Percentiles rank a stretch among this genome's conserved stretches.
These are phyloP conservation scores for Lichina pygmaea DNA, from an alignment of 495 filamentous ascomycete species.

Conservation along the genomic window DNA sequence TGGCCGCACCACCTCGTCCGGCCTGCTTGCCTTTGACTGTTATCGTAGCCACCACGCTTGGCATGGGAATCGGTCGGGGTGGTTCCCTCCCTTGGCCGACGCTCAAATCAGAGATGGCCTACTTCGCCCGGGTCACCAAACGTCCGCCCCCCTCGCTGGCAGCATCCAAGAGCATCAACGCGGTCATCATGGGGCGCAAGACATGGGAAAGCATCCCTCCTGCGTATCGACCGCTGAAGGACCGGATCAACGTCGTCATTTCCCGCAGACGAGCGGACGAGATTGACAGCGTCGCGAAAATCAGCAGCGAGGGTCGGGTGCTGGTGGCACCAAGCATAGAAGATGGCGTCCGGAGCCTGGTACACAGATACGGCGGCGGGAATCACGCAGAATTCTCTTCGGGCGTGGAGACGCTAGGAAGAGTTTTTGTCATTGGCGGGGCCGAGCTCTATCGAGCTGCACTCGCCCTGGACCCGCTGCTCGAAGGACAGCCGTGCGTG, in stretches of 20 bases:
- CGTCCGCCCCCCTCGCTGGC: slow-evolving; percentile 15
- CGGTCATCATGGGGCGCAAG: slow-evolving; percentile 90
- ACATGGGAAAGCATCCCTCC: slow-evolving; percentile 74
- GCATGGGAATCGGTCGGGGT: slow-evolving; percentile 63
- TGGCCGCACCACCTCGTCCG: background rate
- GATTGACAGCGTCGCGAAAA: slow-evolving; percentile 8
- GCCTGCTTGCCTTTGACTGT: slow-evolving; percentile 28
- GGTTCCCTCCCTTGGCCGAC: slow-evolving; percentile 65
- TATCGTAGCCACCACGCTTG: slow-evolving; percentile 41
- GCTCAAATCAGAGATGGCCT: slow-evolving; percentile 70
- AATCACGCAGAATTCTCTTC: slow-evolving; percentile 4
- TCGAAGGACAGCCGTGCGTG: slow-evolving; percentile 10
- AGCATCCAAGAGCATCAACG: slow-evolving; percentile 22
- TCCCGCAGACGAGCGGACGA: slow-evolving; percentile 18
- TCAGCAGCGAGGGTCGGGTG: slow-evolving; percentile 7
- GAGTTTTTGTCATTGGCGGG: slow-evolving; percentile 73
- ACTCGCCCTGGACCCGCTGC: slow-evolving; percentile 12
- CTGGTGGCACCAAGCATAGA: slow-evolving; percentile 19
- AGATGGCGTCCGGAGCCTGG: slow-evolving; percentile 21
- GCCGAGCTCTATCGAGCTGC: slow-evolving; percentile 56
- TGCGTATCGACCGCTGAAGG: slow-evolving; percentile 50
- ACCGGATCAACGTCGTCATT: slow-evolving; percentile 53
- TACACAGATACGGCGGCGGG: no score
- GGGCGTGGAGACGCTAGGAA: slow-evolving; percentile 10
- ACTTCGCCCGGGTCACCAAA: slow-evolving; percentile 78